Evolutionary conservation across 805 yeast species (phyloP).

Genomic region (Saccharomycopsis babjevae): DNA sequence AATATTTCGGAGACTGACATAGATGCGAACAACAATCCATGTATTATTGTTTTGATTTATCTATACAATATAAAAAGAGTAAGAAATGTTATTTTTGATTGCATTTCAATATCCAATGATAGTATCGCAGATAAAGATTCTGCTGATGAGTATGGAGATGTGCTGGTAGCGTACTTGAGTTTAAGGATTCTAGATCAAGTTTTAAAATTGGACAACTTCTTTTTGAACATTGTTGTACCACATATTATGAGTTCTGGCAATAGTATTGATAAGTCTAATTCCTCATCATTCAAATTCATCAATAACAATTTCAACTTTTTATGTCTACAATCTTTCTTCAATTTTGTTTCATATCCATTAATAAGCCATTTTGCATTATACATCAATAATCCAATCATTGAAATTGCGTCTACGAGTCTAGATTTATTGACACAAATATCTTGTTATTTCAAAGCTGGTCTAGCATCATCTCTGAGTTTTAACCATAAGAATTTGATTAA

Average conservation of each 20-base stretch:
- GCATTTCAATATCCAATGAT: constrained; percentile 54
- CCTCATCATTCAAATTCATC: not conserved
- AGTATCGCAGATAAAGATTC: constrained; percentile 32
- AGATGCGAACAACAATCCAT: constrained; percentile 59
- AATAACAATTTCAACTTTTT: constrained; percentile 16
- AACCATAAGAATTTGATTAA: constrained; percentile 27
- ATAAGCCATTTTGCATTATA: constrained; percentile 69
- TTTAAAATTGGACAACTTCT: constrained; percentile 48
- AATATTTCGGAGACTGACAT: constrained; percentile 32
- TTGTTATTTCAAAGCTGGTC: constrained; percentile 16
- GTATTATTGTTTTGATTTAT: constrained; percentile 51
- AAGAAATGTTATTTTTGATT: constrained; percentile 43
- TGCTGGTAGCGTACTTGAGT: constrained; percentile 31
- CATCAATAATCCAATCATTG: constrained; percentile 45
- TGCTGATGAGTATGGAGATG: constrained; percentile 23
- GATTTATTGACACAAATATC: constrained; percentile 39
- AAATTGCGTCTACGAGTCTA: constrained; percentile 45
- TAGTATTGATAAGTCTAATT: not conserved
- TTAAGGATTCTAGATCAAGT: constrained; percentile 36
- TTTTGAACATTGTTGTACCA: constrained; percentile 28
- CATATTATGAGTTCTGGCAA: not conserved
- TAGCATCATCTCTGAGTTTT: constrained; percentile 19
- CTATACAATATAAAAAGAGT: constrained; percentile 47
- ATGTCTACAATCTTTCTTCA: constrained; percentile 44
- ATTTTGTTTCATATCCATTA: constrained; percentile 58